These are phyloP conservation scores for Yamadazyma tumulicola DNA, from an alignment of 805 yeast genomes.

Conservation along the genomic window DNA sequence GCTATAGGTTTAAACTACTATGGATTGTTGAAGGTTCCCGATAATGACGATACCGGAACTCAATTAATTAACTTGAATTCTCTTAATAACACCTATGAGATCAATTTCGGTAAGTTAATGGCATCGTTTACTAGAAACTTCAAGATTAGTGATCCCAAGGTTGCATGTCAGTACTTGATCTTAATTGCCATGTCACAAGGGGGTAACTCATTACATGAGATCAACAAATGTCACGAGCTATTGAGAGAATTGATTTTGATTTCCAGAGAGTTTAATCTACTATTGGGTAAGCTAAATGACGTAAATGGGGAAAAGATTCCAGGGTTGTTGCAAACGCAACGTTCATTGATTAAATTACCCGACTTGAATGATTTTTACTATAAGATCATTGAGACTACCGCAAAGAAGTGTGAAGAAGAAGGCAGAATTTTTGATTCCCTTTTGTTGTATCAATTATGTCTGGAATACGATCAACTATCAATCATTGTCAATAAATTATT, in stretches of 20 bases:
- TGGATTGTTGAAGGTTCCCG: constrained; percentile 57
- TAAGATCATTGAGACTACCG: constrained; percentile 79
- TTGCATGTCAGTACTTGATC: constrained; percentile 85
- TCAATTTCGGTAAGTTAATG: constrained; percentile 59
- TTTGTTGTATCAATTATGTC: constrained; percentile 80
- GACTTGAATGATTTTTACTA: constrained; percentile 59
- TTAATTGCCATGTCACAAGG: constrained; percentile 55
- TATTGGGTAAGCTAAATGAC: constrained; percentile 78
- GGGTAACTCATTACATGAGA: constrained; percentile 39
- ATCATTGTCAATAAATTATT: constrained; percentile 68
- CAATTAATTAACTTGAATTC: constrained; percentile 33
- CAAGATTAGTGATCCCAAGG: constrained; percentile 80
- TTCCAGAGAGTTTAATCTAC: constrained; percentile 75
- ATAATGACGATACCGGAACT: constrained; percentile 18
- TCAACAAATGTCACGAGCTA: constrained; percentile 67
- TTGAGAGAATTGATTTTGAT: constrained; percentile 80
- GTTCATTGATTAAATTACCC: constrained; percentile 56
- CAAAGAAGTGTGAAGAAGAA: constrained; percentile 83
- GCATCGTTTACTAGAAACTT: constrained; percentile 82
- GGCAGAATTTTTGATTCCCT: constrained; percentile 86
- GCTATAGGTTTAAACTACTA: constrained; percentile 77
- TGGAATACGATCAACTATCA: constrained; percentile 80
- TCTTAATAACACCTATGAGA: constrained; percentile 29
- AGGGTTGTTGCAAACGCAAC: constrained; percentile 80
- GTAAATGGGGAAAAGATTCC: constrained; percentile 70